phyloP scores from a whole-genome alignment of 108 stramenopile genomes.

The Skeletonema potamos region DNA sequence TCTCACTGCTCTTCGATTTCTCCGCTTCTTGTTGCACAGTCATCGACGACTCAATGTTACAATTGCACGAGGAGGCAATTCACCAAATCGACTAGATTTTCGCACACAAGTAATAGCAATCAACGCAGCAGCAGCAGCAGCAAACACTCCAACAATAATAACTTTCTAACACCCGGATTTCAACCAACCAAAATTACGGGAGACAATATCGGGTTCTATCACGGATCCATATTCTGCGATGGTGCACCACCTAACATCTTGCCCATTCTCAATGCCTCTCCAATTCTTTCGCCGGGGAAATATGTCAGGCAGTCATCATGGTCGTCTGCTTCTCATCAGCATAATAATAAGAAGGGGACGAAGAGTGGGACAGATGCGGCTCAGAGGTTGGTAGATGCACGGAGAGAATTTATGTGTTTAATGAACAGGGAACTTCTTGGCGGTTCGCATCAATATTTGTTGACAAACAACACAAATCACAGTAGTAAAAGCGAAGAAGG shows the following conservation, averaged over 20 bases:
- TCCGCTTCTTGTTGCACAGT: too few relatives aligned
- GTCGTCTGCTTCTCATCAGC: background rate
- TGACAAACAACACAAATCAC: background rate
- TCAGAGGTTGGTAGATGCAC: slow-evolving; percentile 14
- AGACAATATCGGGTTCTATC: slow-evolving; percentile 8
- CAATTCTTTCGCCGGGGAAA: slow-evolving; percentile 21
- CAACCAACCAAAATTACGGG: slow-evolving; percentile 8
- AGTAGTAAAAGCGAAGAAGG: background rate
- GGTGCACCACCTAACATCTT: background rate
- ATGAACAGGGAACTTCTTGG: slow-evolving; percentile 4
- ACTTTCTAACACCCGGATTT: slow-evolving; percentile 14
- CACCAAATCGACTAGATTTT: background rate
- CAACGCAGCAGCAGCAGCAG: background rate
- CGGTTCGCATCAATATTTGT: background rate
- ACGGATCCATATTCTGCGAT: background rate
- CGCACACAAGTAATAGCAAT: background rate
- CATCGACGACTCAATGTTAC: too few relatives aligned
- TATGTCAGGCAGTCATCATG: slow-evolving; percentile 10
- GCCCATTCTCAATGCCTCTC: slow-evolving; percentile 12
- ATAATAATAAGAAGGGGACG: background rate
- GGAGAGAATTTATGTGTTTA: slow-evolving; percentile 10
- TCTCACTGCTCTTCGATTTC: too few relatives aligned
- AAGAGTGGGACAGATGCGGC: slow-evolving; percentile 29
- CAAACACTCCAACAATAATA: background rate
- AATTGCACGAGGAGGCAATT: too few relatives aligned